Conservation (phyloP, 2,329 filamentous ascomycete species). For the Cladosporium oxysporum region DNA sequence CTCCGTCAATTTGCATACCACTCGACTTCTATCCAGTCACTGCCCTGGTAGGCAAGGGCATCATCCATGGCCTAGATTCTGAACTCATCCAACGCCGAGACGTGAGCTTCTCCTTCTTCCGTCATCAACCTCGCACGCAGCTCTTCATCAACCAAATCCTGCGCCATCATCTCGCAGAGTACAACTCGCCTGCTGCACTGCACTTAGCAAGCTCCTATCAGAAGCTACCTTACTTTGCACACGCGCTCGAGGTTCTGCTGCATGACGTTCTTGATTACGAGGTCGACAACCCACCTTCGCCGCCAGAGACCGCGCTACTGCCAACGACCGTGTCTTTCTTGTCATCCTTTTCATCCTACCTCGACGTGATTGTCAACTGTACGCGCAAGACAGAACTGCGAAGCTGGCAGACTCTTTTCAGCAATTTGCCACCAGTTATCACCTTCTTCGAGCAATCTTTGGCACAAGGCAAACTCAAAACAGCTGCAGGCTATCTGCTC, state of each 20-base stretch:
- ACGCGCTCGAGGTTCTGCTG: constrained; percentile 86
- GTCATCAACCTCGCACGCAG: constrained; percentile 88
- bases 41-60: constrained; percentile 81
- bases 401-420: constrained; percentile 92
- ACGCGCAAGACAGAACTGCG: constrained; percentile 95
- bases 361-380: constrained; percentile 95
- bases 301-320: constrained; percentile 51
- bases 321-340: constrained; percentile 56
- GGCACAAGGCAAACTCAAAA: constrained; percentile 82
- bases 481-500: constrained; percentile 92
- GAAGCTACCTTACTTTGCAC: constrained; percentile 85
- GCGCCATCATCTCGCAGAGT: constrained; percentile 72
- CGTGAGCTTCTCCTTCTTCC: constrained; percentile 85
- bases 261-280: constrained; percentile 95
- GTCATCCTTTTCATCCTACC: constrained; percentile 68
- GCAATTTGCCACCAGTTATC: constrained; percentile 83
- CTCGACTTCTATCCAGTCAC: constrained; percentile 97
- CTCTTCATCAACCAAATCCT: constrained; percentile 89
- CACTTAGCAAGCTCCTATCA: constrained; percentile 83
- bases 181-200: constrained; percentile 77
- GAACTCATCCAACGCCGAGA: constrained; percentile 93
- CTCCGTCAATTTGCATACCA: constrained; percentile 72
- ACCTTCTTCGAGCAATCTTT: constrained; percentile 93
- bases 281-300: constrained; percentile 64
- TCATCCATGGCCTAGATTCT: constrained; percentile 86